Evolutionary conservation across 805 yeast genomes (phyloP).

Genomic region (Monosporozyma unispora): DNA sequence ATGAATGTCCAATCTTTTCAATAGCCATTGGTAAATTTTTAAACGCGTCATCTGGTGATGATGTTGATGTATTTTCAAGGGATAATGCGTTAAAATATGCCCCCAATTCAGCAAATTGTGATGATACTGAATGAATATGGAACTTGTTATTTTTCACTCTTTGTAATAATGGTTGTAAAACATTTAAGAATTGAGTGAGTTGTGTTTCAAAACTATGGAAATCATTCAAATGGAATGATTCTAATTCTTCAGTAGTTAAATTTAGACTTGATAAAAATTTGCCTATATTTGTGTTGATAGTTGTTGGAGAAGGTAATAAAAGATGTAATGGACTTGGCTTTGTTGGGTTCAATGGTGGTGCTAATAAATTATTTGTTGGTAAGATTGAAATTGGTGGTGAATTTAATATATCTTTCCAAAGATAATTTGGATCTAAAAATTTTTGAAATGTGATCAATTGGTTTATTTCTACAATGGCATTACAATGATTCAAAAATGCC

Average conservation of each 20-base stretch:
- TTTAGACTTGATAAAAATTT: not conserved
- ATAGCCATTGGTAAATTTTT: constrained; percentile 28
- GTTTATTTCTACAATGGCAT: constrained; percentile 45
- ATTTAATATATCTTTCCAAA: constrained; percentile 68
- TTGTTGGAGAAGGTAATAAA: constrained; percentile 52
- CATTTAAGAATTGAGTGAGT: constrained; percentile 30
- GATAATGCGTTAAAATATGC: constrained; percentile 55
- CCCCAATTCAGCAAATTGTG: constrained; percentile 70
- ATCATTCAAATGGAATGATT: constrained; percentile 1
- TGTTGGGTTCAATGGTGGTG: constrained; percentile 55
- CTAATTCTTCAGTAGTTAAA: not conserved
- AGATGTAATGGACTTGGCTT: constrained; percentile 51
- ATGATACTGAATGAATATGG: constrained; percentile 45
- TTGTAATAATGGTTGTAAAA: constrained; percentile 22
- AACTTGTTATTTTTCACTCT: constrained; percentile 21
- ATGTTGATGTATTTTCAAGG: constrained; percentile 38
- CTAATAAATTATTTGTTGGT: constrained; percentile 44
- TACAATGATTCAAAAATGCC: constrained; percentile 71
- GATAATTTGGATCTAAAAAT: constrained; percentile 77
- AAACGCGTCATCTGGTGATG: not conserved
- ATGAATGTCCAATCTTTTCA: constrained; percentile 80
- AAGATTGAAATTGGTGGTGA: constrained; percentile 47
- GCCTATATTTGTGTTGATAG: constrained; percentile 27
- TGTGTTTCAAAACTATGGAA: constrained; percentile 28
- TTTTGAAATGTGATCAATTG: constrained; percentile 56